These are phyloP conservation scores for Pulicaria dysenterica DNA, from an alignment of 129 eudicot genomes.

Conservation along the genomic window DNA sequence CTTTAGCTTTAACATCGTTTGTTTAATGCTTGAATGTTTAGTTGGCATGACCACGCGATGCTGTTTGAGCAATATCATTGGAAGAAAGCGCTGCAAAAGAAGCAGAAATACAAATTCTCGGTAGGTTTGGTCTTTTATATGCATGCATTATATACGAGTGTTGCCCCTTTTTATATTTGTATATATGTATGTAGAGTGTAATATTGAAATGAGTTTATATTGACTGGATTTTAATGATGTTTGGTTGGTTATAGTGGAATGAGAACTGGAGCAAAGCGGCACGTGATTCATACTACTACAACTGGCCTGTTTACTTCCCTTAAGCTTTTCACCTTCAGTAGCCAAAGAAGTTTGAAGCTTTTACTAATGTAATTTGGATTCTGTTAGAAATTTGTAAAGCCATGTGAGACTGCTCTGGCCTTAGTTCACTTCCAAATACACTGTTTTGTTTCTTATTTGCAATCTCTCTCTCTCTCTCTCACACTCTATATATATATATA, in stretches of 20 bases:
- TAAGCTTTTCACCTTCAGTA: slow-evolving; percentile 32
- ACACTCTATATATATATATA: too few relatives aligned
- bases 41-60: slow-evolving; percentile 96
- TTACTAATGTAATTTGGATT: slow-evolving; percentile 17
- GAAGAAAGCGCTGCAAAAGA: slow-evolving; percentile 78
- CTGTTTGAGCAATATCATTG: slow-evolving; percentile 82
- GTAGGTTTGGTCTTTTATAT: slow-evolving; percentile 35
- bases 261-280: slow-evolving; percentile 55
- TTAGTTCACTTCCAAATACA: slow-evolving; percentile 1
- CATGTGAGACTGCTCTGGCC: slow-evolving; percentile 33
- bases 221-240: slow-evolving; percentile 5
- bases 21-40: slow-evolving; percentile 35
- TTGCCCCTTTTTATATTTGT: not conserved
- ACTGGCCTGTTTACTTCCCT: slow-evolving; percentile 88
- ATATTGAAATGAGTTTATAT: not conserved
- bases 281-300: slow-evolving; percentile 82
- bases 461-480: slow-evolving; percentile 17
- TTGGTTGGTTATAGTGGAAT: slow-evolving; percentile 72
- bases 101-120: slow-evolving; percentile 61
- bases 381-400: slow-evolving; percentile 15
- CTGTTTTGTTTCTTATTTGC: not conserved
- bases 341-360: not conserved
- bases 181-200: not conserved
- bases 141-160: not conserved
- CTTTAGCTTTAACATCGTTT: not conserved